Evolutionary conservation across 306 rosid genomes (phyloP).

Genomic region (Begonia loranthoides): DNA sequence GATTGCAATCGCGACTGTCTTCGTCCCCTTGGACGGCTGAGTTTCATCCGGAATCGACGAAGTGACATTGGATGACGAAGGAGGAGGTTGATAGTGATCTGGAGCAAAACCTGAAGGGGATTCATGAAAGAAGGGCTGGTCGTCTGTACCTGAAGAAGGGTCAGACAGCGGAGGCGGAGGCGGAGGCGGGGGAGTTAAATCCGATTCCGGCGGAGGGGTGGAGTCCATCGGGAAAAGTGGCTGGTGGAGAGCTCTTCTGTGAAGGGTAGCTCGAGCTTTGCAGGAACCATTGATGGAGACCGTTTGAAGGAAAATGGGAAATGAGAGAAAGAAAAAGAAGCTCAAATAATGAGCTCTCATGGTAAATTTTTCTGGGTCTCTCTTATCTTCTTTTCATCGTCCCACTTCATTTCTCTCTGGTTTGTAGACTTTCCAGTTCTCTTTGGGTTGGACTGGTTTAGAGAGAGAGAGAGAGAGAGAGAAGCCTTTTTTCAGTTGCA

Average conservation of each 20-base stretch:
- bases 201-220: slow-evolving; percentile 41
- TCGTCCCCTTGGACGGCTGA: slow-evolving; percentile 57
- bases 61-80: slow-evolving; percentile 22
- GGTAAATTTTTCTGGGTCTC: slow-evolving; percentile 21
- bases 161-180: slow-evolving; percentile 14
- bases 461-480: slow-evolving; percentile 1
- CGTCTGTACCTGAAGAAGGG: slow-evolving; percentile 14
- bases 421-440: neutral
- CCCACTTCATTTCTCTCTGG: slow-evolving; percentile 23
- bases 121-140: slow-evolving; percentile 72
- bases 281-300: neutral
- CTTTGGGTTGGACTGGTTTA: slow-evolving; percentile 12
- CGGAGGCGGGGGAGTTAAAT: slow-evolving; percentile 27
- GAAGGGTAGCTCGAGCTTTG: neutral
- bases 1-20: slow-evolving; percentile 64
- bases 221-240: slow-evolving; percentile 62
- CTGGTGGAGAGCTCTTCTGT: slow-evolving; percentile 70
- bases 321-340: slow-evolving; percentile 20
- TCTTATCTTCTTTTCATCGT: slow-evolving; percentile 17
- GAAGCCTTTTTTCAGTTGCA: slow-evolving; percentile 38
- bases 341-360: slow-evolving; percentile 23
- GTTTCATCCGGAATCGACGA: slow-evolving; percentile 54
- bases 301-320: slow-evolving; percentile 8
- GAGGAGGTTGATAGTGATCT: slow-evolving; percentile 40
- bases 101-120: slow-evolving; percentile 34